phyloP scores from a whole-genome alignment of 1,284 basidiomycete species.

The Waitea zeae region DNA sequence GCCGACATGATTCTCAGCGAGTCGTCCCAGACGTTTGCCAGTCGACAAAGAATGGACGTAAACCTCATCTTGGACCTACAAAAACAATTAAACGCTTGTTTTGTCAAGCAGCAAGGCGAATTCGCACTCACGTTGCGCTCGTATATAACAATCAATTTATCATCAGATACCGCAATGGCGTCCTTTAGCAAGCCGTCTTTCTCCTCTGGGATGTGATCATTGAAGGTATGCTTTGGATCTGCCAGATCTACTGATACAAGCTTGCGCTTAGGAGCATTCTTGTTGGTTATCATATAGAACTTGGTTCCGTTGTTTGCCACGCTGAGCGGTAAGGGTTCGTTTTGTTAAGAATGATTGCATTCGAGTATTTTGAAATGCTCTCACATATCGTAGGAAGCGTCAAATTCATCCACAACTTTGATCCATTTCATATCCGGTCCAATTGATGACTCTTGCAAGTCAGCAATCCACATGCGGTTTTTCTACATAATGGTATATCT shows the following conservation, averaged over 20 bases:
- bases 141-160: constrained; percentile 51
- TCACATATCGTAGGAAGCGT: constrained; percentile 44
- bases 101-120: not conserved
- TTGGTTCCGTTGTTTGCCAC: constrained; percentile 49
- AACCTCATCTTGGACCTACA: constrained; percentile 66
- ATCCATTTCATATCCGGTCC: constrained; percentile 50
- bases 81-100: not conserved
- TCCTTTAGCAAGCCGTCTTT: constrained; percentile 41
- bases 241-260: constrained; percentile 50
- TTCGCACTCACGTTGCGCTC: constrained; percentile 45
- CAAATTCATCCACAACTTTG: constrained; percentile 48
- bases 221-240: constrained; percentile 26
- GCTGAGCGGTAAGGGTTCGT: constrained; percentile 17
- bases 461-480: constrained; percentile 60
- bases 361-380: constrained; percentile 10
- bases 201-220: constrained; percentile 60
- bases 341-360: constrained; percentile 1
- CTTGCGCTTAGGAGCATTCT: constrained; percentile 48
- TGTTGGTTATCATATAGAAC: constrained; percentile 52
- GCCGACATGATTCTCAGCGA: constrained; percentile 60
- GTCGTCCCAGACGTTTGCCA: constrained; percentile 37
- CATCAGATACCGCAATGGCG: constrained; percentile 31
- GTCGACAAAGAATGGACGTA: constrained; percentile 48
- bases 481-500: too few relatives aligned
- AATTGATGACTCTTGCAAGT: constrained; percentile 39